Base-by-base conservation (phyloP, 257 asterid species). In the Leptodermis oblonga region DNA sequence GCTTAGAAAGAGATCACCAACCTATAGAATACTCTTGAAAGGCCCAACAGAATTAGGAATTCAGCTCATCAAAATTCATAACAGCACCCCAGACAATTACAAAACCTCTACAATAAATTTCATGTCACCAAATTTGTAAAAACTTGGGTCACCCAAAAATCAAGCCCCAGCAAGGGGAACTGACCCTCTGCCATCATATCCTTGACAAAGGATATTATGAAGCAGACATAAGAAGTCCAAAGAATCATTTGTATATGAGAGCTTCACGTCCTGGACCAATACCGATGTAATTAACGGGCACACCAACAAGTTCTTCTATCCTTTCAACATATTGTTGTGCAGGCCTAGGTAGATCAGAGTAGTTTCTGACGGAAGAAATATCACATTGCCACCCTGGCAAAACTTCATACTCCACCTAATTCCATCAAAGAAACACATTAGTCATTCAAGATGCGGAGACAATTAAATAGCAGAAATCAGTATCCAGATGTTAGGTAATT, bases 231-330 rank as follows among this genome's bases (percentile, higher is more conserved):
- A 31, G 71, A 66, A 51, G 22, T 36, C 60, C 51, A 58, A 64
- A 37, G 39, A 48, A 62, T 85, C 77, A 92, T 75, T 89, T 94
- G 92, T 94, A 91, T 69, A 94, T 89, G 30, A 94, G 96, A 64
- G 99, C 96, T 68, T 94, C 97, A 1, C 97, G 97, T 28, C 97
- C 95, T 6, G 99, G 97, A 53, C 99, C 99, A 23, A 86, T 71
- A 39, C 99, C 99, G 39, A 94, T 89, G 86, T 94, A 94, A 84
- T 91, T 88, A 76, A 94, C 62, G 13, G 97, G 97, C 56, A 88
- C 84, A 45, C 97, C 97, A 5, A 85, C 95, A 5, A 87, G 86
- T 74, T 94, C 92, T 79, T 91, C 97, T 87, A 89, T 86, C 91
- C 96, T 84, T 74, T 91, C 93, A 33, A 94, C 86, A 28, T 89